A percentile compares a stretch with the other conserved stretches of the same genome.
phyloP scores from a whole-genome alignment of 2,329 filamentous ascomycete species.

The Colletotrichum simmondsii region DNA sequence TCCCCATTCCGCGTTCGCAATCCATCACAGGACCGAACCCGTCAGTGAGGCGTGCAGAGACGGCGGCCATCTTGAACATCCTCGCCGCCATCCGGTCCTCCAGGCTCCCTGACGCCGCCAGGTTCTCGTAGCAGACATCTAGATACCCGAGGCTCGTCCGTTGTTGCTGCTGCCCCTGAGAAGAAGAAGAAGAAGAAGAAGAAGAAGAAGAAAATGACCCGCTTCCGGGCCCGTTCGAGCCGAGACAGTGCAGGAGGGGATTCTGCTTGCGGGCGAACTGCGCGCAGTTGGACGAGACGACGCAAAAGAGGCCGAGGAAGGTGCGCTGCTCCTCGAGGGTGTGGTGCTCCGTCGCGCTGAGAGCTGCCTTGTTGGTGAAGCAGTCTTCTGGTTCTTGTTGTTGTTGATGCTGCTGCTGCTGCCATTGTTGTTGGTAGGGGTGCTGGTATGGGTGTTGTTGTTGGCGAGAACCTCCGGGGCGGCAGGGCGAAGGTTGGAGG shows the following conservation, averaged over 20 bases:
- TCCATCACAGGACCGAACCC: constrained; percentile 42
- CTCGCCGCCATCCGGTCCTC: constrained; percentile 46
- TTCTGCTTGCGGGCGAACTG: constrained; percentile 49
- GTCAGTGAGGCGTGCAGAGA: constrained; percentile 47
- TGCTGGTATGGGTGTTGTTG: background rate
- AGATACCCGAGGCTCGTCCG: constrained; percentile 38
- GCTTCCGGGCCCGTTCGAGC: no score
- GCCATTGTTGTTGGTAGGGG: background rate
- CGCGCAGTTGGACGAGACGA: constrained; percentile 42
- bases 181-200: background rate
- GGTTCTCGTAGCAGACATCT: constrained; percentile 45
- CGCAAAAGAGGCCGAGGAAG: constrained; percentile 46
- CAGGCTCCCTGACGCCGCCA: constrained; percentile 37
- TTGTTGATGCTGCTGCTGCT: no score
- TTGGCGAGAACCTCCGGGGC: background rate
- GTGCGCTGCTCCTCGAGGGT: constrained; percentile 51
- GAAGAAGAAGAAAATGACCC: no score
- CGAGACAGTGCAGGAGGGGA: background rate
- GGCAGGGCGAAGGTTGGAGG: background rate
- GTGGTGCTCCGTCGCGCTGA: constrained; percentile 5
- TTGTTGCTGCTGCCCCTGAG: constrained; percentile 34
- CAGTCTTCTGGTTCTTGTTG: constrained; percentile 13
- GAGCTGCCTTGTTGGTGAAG: constrained; percentile 7
- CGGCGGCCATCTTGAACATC: constrained; percentile 47
- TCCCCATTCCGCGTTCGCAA: constrained; percentile 1